Conservation (phyloP, 1,139 yeast genomes). For the Neolecta irregularis region DNA sequence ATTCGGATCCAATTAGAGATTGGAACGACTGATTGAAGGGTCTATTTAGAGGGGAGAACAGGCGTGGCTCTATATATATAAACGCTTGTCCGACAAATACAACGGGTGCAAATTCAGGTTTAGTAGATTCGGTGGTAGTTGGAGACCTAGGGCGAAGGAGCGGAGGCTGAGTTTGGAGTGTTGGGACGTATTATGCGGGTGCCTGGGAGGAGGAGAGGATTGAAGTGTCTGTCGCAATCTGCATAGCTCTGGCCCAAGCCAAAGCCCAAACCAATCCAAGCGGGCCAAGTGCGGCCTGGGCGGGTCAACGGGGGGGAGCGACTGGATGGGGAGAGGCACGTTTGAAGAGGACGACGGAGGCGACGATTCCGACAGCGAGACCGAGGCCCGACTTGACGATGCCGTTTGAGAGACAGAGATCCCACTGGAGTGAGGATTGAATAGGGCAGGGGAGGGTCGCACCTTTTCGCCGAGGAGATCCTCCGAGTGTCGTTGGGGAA, state of each 20-base stretch:
- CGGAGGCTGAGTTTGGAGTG: too few species aligned
- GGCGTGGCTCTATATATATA: too few species aligned
- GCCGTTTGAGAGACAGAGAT: constrained; percentile 84
- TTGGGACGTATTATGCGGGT: too few species aligned
- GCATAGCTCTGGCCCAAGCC: constrained; percentile 14
- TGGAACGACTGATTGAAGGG: too few species aligned
- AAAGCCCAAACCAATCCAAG: constrained; percentile 14
- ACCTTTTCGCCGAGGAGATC: constrained; percentile 62
- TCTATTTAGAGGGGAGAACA: too few species aligned
- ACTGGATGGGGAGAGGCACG: constrained; percentile 26
- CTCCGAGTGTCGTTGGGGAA: constrained; percentile 41
- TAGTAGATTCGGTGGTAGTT: too few species aligned
- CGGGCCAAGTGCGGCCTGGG: constrained; percentile 15
- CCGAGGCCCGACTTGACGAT: constrained; percentile 95
- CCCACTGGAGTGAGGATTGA: constrained; percentile 45
- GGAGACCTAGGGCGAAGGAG: too few species aligned
- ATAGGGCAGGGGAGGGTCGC: constrained; percentile 17
- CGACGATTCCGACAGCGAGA: constrained; percentile 88
- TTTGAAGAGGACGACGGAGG: constrained; percentile 78
- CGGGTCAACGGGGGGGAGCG: not conserved
- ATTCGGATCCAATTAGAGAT: too few species aligned
- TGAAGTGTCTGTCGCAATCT: constrained; percentile 13
- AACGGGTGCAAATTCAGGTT: too few species aligned
- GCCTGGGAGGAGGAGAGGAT: constrained; percentile 11
- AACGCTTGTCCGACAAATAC: too few species aligned